These are phyloP conservation scores for Fusarium agapanthi DNA, from an alignment of 2,329 filamentous ascomycete species.

Conservation along the genomic window DNA sequence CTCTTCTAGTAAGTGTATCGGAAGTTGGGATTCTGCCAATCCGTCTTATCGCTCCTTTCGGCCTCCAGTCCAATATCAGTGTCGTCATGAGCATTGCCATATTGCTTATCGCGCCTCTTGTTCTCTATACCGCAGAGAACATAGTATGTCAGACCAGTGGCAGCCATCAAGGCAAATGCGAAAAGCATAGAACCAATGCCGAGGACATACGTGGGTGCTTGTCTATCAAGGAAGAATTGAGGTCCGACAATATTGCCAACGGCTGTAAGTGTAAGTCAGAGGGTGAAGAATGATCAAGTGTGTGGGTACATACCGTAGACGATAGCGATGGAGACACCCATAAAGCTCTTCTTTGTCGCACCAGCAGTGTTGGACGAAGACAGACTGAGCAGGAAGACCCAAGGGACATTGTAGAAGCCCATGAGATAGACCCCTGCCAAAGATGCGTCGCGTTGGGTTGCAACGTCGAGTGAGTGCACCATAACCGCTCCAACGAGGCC, in stretches of 20 bases:
- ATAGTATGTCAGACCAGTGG: conserved; percentile 33
- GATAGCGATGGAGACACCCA: conserved; percentile 42
- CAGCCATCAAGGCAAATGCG: conserved; percentile 41
- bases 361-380: conserved; percentile 44
- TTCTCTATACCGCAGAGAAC: conserved; percentile 37
- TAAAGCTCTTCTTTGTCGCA: conserved; percentile 45
- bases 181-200: conserved; percentile 43
- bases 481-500: conserved; percentile 41
- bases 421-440: conserved; percentile 46
- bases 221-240: conserved; percentile 40
- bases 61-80: conserved; percentile 5
- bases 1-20: conserved; percentile 18
- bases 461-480: conserved; percentile 37
- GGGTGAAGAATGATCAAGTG: fast-evolving
- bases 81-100: conserved; percentile 4
- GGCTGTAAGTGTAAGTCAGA: too few relatives aligned
- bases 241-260: conserved; percentile 46
- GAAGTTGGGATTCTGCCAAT: conserved; percentile 31
- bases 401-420: conserved; percentile 47
- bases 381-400: conserved; percentile 43
- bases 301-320: conserved; percentile 32
- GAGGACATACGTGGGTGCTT: conserved; percentile 42
- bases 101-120: conserved; percentile 24
- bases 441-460: conserved; percentile 32
- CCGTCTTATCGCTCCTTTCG: conserved; percentile 21